Evolutionary conservation across 2,329 filamentous ascomycete species (phyloP).

Genomic region (Penicillium sp.): DNA sequence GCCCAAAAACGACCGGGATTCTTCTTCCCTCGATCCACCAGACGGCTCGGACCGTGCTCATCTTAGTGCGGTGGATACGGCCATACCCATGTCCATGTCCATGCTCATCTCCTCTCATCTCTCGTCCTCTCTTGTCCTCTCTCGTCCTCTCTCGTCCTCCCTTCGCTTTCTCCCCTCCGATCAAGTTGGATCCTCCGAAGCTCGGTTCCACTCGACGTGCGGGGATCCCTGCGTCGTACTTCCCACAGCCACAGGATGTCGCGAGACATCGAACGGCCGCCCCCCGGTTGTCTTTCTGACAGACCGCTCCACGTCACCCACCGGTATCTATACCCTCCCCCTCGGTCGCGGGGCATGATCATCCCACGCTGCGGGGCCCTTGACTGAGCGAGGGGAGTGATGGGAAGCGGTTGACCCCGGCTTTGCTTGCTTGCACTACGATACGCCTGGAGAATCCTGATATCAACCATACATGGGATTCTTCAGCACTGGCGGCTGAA

Average conservation of each 20-base stretch:
- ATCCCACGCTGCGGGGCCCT: conserved; percentile 26
- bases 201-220: conserved; percentile 9
- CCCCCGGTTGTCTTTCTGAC: conserved; percentile 33
- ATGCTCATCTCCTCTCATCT: background rate
- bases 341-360: conserved; percentile 25
- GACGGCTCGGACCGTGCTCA: conserved; percentile 32
- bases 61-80: conserved; percentile 7
- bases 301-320: conserved; percentile 38
- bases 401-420: conserved; percentile 14
- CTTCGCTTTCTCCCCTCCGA: too few relatives aligned
- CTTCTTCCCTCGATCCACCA: conserved; percentile 13
- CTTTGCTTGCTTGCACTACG: conserved; percentile 15
- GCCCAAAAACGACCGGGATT: conserved; percentile 34
- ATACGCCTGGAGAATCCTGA: conserved; percentile 24
- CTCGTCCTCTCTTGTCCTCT: background rate
- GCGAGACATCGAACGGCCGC: conserved; percentile 30
- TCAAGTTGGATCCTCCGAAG: too few relatives aligned
- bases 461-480: conserved; percentile 22
- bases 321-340: conserved; percentile 24
- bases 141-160: background rate
- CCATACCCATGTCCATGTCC: too few relatives aligned
- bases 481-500: conserved; percentile 14
- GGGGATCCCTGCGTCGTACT: conserved; percentile 24
- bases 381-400: conserved; percentile 8
- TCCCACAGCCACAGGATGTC: conserved; percentile 31